Percentiles rank a stretch among this genome's conserved stretches.
phyloP scores from a whole-genome alignment of 805 yeast genomes.

The Yamadazyma scolyti region DNA sequence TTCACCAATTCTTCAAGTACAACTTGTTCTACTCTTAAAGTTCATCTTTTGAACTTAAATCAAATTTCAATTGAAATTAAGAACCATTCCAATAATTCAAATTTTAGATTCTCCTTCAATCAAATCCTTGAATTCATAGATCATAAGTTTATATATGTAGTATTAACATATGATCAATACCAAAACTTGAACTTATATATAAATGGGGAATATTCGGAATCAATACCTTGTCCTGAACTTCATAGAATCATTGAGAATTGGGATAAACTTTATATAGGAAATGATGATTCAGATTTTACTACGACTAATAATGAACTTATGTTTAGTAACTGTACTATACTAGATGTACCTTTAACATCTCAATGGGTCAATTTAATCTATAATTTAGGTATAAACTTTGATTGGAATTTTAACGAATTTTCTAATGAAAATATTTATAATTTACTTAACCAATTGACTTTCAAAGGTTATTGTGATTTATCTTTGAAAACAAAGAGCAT shows the following conservation, averaged over 20 bases:
- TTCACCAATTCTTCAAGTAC: constrained; percentile 22
- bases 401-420: constrained; percentile 43
- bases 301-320: constrained; percentile 22
- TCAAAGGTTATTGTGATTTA: constrained; percentile 30
- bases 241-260: constrained; percentile 24
- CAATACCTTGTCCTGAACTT: constrained; percentile 35
- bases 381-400: constrained; percentile 42
- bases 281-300: constrained; percentile 7
- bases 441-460: constrained; percentile 38
- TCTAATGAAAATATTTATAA: constrained; percentile 33
- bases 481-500: constrained; percentile 31
- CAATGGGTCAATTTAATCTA: constrained; percentile 53
- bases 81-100: constrained; percentile 19
- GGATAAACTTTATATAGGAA: constrained; percentile 37
- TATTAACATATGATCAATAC: constrained; percentile 33
- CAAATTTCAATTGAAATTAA: constrained; percentile 29
- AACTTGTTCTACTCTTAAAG: constrained; percentile 20
- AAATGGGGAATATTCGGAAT: constrained; percentile 47
- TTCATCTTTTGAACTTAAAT: constrained; percentile 24
- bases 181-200: constrained; percentile 42
- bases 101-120: constrained; percentile 31
- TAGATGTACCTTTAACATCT: constrained; percentile 31
- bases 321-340: constrained; percentile 35
- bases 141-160: constrained; percentile 22
- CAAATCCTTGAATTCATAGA: constrained; percentile 18